Conservation (phyloP, 768 basidiomycete genomes). For the Amanita subjunquillea region DNA sequence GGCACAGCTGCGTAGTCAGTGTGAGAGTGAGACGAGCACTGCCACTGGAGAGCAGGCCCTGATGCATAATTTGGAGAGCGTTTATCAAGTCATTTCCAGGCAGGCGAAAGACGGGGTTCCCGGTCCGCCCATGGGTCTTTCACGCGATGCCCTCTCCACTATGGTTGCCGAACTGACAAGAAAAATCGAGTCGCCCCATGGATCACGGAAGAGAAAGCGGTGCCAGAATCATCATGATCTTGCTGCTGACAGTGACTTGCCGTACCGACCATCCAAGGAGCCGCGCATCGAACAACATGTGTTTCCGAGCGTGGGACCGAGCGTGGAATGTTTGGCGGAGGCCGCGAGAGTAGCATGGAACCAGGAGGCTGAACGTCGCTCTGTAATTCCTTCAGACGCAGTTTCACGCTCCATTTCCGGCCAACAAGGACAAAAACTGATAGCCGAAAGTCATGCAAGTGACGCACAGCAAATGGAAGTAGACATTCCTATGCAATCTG, state of each 20-base stretch:
- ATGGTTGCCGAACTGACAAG: background rate
- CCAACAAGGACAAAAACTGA: background rate
- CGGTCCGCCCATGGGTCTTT: background rate
- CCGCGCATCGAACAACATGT: background rate
- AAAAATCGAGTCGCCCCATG: background rate
- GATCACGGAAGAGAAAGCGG: slow-evolving; percentile 1
- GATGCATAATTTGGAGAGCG: background rate
- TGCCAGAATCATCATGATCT: background rate
- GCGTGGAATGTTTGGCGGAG: slow-evolving; percentile 3
- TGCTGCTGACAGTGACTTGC: background rate
- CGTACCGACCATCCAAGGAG: background rate
- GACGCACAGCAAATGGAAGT: background rate
- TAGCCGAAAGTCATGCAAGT: background rate
- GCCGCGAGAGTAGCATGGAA: slow-evolving; percentile 5
- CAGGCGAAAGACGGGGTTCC: background rate
- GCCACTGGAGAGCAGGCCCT: slow-evolving; percentile 9
- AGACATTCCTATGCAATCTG: background rate
- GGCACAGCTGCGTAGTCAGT: background rate
- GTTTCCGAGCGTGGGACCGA: background rate
- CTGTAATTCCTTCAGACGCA: background rate
- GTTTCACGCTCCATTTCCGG: background rate
- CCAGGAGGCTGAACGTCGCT: slow-evolving; percentile 4
- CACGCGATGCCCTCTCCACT: background rate
- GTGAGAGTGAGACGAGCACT: slow-evolving; percentile 4
- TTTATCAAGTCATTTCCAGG: background rate